Base-by-base conservation (phyloP, 2,329 filamentous ascomycete genomes). In the Alternaria brassicae region DNA sequence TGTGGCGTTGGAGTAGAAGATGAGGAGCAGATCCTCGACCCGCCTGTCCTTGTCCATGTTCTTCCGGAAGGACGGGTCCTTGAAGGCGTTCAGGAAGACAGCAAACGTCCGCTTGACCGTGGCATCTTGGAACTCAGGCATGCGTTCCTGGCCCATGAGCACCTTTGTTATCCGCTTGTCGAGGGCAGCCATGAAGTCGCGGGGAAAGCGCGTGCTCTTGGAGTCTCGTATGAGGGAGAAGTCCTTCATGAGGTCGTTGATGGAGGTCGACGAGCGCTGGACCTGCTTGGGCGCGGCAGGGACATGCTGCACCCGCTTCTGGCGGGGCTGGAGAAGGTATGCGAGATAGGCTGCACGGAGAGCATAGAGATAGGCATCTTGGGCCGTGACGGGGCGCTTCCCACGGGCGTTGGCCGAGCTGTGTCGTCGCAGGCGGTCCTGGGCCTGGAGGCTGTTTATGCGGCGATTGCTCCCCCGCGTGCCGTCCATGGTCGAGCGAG, bases 1-100 rank as follows among this genome's bases (percentile, higher is more conserved):
- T 44, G 92, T 96, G 6, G 95, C 93, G 63, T 92, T 91, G 1
- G 93, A 96, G 80, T 96, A 98, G 83, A 99, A 98, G 65, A 98
- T 97, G 68, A 99, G 84, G 51, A 99, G 88, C 51, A 98, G 81
- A 64, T 96, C 93, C 78, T 99, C 95, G 21, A 96, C 89, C 72
- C 94, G 89, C 63, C 94, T 87, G 77, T 97, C 94, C 80, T 96
- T 96, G 74, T 97, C 93, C 82, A 97, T 92, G 59, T 89, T 90
- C 81, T 93, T 96, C 67, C 92, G 89, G 73, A 97, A 97, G 44
- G 87, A 88, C 62, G 89, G 89, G 63, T 96, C 92, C 69, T 94
- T 97, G 77, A 99, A 91, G 56, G 92, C 91, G 59, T 94, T 97
- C 75, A 97, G 90, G 65, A 97, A 97, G 66, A 92, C 91, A 55